Base-by-base conservation (phyloP, 768 basidiomycete genomes). In the Suillus hirtellus region DNA sequence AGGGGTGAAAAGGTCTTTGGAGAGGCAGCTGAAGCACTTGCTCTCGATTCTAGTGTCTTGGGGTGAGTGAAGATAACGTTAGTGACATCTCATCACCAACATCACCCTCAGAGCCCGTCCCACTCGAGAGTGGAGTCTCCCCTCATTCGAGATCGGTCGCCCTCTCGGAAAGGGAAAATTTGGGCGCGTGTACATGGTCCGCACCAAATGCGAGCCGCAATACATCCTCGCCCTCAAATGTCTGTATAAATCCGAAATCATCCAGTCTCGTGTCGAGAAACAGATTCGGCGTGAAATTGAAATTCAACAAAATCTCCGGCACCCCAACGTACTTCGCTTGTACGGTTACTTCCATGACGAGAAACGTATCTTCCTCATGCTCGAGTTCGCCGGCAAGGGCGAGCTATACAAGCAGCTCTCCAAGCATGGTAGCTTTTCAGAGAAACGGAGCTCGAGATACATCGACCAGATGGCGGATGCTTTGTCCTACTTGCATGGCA, bases 161-260 rank as follows among this genome's bases (percentile, higher is more conserved):
- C 95, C 95, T 3, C 83, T 99, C 1, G 97, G 97, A n/a, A 98
- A 99, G 75, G 97, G 97, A 53, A 99, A 99, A 79, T 99, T 99
- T 69, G 97, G 97, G 1, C 91, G 95, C 3, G 97, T 99, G 31
- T 99, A 99, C 81, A 96, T 99, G 89, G 95, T 96, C 52, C 87
- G 96, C 59, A 98, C 96, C 21, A 96, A 96, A 75, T 75, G 80
- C 64, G 85, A 89, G 64, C 94, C 95, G 1, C 86, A 89, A 64
- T 99, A 92, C 80, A 96, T 98, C 73, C 87, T 99, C 70, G 96
- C 96, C 27, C 87, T 99, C 77, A 99, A 99, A 78, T 95, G 93
- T 66, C 82, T 98, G 62, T 96, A 96, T 84, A 99, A 99, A 79
- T 90, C 91, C 60, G 97, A 99, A 77, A 91, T 99, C 71, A 87